Evolutionary conservation across 2,329 filamentous ascomycete genomes (phyloP), one percentile per base, ranked within the genome.

Genomic region (Neofusicoccum kwambonambiense): DNA sequence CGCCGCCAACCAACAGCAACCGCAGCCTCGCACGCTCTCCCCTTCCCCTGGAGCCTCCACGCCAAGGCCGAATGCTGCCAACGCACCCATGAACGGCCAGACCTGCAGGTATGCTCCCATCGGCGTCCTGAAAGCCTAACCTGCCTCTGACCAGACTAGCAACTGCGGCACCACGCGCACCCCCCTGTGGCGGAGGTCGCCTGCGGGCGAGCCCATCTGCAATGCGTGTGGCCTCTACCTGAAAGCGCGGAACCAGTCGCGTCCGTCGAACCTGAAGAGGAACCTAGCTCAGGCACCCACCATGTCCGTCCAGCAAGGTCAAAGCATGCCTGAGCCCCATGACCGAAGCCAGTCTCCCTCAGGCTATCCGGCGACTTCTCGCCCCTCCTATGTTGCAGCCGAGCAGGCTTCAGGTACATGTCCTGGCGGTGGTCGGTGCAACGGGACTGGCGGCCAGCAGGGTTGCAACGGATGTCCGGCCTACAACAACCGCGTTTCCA

Each of bases 201-300:
- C 94, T 0, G 89, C 93, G 72, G 95, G 95, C 35, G 90, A 92
- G 63, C 97, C 93, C 34, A 98, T 99, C 66, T 99, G 95, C 80
- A 99, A 99, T 79, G 95, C 95, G 5, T 99, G 95, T 74, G 95
- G 95, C 47, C 84, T 99, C 15, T 99, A 99, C 77, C 83, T 92
- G 68, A 98, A 98, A 77, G 93, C 94, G 9, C 88, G 95, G 69
- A 98, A 98, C 75, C 90, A 94, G 67, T 88, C 92, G 70, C 88
- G 95, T 58, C 95, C 95, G 13, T 95, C 92, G 6, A 97, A 93
- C 71, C 81, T 97, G 65, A 97, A 96, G 79, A 90, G 93, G 67
- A 87, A 90, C 11, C 41, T 56, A 47, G 84, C 87, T 34, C 76
- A 79, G 60, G 68, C 74, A 17, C 66, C 74, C 37, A 70, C 67